phyloP scores from a whole-genome alignment of 2,329 filamentous ascomycete species.

The Elsinoe ampelina region DNA sequence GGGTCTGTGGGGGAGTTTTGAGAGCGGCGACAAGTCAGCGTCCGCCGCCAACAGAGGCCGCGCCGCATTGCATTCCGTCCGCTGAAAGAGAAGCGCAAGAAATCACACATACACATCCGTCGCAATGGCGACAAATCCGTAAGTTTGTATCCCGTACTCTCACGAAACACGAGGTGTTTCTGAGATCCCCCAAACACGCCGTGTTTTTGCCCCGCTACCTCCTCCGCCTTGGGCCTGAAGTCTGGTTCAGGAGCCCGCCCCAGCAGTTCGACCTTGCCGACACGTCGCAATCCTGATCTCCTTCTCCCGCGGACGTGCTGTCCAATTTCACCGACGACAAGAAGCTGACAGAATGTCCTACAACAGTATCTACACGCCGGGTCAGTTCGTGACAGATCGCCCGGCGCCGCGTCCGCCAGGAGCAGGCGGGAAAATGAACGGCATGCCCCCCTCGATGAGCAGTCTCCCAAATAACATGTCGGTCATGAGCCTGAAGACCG shows the following conservation, averaged over 20 bases:
- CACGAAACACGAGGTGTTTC: constrained; percentile 10
- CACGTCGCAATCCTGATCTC: background rate
- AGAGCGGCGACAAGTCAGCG: constrained; percentile 9
- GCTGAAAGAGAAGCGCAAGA: background rate
- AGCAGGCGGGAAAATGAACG: constrained; percentile 54
- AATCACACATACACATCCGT: background rate
- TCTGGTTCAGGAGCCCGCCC: constrained; percentile 8
- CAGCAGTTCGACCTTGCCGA: background rate
- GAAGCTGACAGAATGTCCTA: constrained; percentile 12
- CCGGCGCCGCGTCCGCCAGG: constrained; percentile 79
- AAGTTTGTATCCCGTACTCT: background rate
- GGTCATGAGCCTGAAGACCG: constrained; percentile 63
- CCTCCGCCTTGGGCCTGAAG: constrained; percentile 1
- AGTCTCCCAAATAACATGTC: constrained; percentile 68
- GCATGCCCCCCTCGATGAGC: constrained; percentile 62
- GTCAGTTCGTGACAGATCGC: constrained; percentile 90
- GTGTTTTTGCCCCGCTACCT: constrained; percentile 3
- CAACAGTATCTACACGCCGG: constrained; percentile 49
- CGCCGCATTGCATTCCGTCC: background rate
- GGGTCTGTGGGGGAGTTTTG: constrained; percentile 7
- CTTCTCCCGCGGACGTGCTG: background rate
- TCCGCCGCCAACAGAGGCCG: background rate
- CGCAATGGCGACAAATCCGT: constrained; percentile 12
- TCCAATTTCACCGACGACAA: background rate
- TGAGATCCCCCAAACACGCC: constrained; percentile 6